Evolutionary conservation across 306 rosid species (phyloP).

Genomic region (Lathyrus oleraceus): DNA sequence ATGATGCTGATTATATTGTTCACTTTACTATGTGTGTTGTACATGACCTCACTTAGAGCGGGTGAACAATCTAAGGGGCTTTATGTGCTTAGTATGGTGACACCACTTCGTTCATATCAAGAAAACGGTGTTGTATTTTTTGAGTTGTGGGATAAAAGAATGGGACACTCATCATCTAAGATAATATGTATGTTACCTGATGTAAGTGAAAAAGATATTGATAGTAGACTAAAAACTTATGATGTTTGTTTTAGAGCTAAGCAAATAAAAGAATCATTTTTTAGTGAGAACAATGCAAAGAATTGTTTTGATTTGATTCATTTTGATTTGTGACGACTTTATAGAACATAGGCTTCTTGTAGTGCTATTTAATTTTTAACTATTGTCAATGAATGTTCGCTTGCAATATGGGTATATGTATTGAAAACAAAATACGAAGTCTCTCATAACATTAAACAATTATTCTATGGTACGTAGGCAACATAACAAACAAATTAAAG

Average conservation of each 20-base stretch:
- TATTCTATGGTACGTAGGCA: no score
- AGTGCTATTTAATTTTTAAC: no score
- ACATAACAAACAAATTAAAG: no score
- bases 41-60: background rate
- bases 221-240: background rate
- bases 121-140: background rate
- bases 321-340: background rate
- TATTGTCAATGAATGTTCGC: no score
- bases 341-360: no score
- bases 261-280: background rate
- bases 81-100: background rate
- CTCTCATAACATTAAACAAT: no score
- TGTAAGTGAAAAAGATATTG: background rate
- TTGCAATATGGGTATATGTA: no score
- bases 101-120: background rate
- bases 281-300: conserved; percentile 7
- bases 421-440: no score
- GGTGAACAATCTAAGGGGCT: background rate
- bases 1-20: no score
- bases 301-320: conserved; percentile 10
- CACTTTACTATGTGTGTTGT: background rate
- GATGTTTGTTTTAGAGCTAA: background rate
- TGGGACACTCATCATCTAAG: background rate
- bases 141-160: conserved; percentile 7
- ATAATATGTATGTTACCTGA: background rate